A percentile compares a stretch with the other conserved stretches of the same genome.
Evolutionary conservation across 805 yeast species (phyloP).

Genomic region (Kodamaea restingae): DNA sequence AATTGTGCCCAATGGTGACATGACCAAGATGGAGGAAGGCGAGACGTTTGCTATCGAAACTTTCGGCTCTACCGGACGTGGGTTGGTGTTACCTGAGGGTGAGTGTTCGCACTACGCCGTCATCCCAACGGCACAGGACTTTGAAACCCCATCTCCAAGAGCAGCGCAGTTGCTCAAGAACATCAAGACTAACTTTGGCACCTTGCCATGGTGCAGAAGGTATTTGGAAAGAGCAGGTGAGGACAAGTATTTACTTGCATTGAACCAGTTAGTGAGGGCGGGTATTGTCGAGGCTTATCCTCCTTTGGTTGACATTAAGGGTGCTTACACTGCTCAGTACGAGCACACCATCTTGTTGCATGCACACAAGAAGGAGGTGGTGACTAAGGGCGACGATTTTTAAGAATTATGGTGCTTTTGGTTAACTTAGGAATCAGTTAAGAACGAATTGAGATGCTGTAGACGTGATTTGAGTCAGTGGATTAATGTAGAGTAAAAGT

Average conservation of each 20-base stretch:
- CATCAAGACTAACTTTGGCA: conserved; percentile 82
- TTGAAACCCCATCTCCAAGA: conserved; percentile 51
- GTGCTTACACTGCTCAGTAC: conserved; percentile 91
- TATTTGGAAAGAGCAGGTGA: conserved; percentile 89
- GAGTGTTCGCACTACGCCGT: conserved; percentile 93
- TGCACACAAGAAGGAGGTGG: conserved; percentile 90
- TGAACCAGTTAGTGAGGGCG: conserved; percentile 76
- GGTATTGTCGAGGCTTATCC: conserved; percentile 94
- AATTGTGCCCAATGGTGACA: conserved; percentile 87
- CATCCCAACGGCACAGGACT: conserved; percentile 41
- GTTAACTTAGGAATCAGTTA: no score
- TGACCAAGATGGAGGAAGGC: conserved; percentile 98
- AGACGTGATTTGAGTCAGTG: no score
- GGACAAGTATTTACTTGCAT: conserved; percentile 83
- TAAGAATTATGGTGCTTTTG: conserved; percentile 27
- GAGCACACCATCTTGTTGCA: conserved; percentile 92
- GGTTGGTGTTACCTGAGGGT: conserved; percentile 80
- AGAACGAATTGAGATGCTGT: no score
- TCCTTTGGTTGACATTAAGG: conserved; percentile 78
- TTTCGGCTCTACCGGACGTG: conserved; percentile 94
- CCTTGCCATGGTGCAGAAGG: conserved; percentile 94
- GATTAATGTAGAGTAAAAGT: no score
- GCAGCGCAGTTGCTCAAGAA: conserved; percentile 66
- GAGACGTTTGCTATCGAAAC: conserved; percentile 98
- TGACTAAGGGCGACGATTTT: conserved; percentile 92